Conservation (phyloP, 495 filamentous ascomycete genomes). For the Margaritispora aquatica region DNA sequence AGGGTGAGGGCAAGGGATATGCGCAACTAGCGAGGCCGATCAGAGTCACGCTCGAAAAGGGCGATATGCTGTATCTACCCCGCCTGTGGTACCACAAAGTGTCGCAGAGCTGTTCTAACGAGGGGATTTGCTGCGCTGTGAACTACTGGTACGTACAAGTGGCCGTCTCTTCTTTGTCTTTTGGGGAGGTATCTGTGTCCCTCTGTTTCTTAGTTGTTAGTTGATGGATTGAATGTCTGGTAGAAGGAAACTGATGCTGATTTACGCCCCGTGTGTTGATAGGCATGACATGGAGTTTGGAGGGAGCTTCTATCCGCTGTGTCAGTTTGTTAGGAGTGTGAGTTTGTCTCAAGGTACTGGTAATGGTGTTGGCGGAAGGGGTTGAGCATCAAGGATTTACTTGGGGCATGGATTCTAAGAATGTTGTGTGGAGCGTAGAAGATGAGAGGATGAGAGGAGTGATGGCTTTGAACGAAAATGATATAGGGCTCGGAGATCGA, state of each 20-base stretch:
- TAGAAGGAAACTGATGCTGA: slow-evolving; percentile 1
- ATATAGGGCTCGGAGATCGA: too few relatives aligned
- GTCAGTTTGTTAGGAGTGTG: slow-evolving; percentile 42
- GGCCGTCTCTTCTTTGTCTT: too few relatives aligned
- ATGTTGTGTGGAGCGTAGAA: too few relatives aligned
- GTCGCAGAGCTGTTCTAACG: slow-evolving; percentile 52
- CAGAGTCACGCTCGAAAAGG: slow-evolving; percentile 54
- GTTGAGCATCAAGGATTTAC: background rate
- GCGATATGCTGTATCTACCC: slow-evolving; percentile 77
- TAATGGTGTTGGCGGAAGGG: background rate
- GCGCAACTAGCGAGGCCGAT: slow-evolving; percentile 48
- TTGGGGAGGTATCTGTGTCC: too few relatives aligned
- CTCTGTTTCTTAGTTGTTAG: too few relatives aligned
- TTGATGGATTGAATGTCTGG: too few relatives aligned
- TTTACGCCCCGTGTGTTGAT: background rate
- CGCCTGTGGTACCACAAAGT: slow-evolving; percentile 74
- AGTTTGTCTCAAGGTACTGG: too few relatives aligned
- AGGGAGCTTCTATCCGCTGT: slow-evolving; percentile 51
- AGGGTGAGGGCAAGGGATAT: slow-evolving; percentile 43
- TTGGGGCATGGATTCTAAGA: too few relatives aligned
- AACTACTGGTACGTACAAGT: slow-evolving; percentile 79
- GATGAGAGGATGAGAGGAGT: too few relatives aligned
- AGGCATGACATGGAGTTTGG: slow-evolving; percentile 68
- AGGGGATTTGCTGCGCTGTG: slow-evolving; percentile 64
- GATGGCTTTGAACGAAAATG: too few relatives aligned